Conservation (phyloP, 2,329 filamentous ascomycete genomes). For the Neoarthrinium moseri region DNA sequence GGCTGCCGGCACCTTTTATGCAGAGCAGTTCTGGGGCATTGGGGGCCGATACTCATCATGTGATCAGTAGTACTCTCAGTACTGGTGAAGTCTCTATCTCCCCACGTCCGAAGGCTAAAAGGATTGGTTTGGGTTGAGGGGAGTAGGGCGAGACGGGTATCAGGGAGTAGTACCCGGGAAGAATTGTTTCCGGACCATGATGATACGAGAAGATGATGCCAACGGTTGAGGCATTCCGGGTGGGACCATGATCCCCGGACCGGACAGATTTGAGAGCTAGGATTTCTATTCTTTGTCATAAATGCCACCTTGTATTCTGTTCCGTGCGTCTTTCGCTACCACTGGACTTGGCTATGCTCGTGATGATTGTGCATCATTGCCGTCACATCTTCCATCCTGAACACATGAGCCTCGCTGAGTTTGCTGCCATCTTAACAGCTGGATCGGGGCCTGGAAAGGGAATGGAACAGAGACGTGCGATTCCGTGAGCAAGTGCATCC, state of each 20-base stretch:
- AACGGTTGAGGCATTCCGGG: not conserved
- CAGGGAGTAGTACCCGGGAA: no score
- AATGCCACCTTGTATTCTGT: not conserved
- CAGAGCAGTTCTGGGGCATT: slow-evolving; percentile 79
- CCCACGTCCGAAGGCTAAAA: not conserved
- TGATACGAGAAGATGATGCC: no score
- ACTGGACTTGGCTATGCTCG: no score
- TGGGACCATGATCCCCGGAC: not conserved
- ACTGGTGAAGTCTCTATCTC: not conserved
- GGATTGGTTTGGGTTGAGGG: not conserved
- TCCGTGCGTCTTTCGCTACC: no score
- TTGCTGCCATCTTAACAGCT: no score
- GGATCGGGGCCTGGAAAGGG: no score
- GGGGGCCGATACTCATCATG: slow-evolving; percentile 27
- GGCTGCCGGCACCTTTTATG: slow-evolving; percentile 59
- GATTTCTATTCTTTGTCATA: not conserved
- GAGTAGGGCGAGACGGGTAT: not conserved
- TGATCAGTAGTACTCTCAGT: slow-evolving; percentile 17
- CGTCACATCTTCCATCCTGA: no score
- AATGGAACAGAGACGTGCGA: no score
- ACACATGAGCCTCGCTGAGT: no score
- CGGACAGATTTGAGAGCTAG: not conserved
- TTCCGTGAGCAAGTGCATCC: no score
- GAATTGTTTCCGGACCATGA: not conserved
- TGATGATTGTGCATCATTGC: no score